Base-by-base conservation (phyloP, 2,329 filamentous ascomycete genomes). In the Aphanocladium album region DNA sequence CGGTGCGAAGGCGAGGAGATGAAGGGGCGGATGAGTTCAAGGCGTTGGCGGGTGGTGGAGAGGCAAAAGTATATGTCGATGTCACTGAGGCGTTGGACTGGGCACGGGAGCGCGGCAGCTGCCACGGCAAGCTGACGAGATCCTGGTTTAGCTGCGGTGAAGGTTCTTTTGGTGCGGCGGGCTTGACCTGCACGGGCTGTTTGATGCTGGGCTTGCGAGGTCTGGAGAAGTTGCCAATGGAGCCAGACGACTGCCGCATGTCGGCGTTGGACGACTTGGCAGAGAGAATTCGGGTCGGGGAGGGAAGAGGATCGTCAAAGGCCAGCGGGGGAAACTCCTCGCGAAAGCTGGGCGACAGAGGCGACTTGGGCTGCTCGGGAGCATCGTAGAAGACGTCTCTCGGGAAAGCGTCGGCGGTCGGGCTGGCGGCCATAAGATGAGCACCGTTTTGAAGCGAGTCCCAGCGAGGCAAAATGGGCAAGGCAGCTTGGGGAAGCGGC, bases 201-300 rank as follows among this genome's bases (percentile, higher is more conserved):
- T 76, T 77, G 62, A 82, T 75, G 68, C 83, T 85, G 43, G 76
- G 73, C 63, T 83, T 83, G 61, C 83, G 76, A 46, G 83, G 83
- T 43, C 83, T 77, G n/a, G 83, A 86, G 69, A 86, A 86, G 70
- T 86, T 86, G 66, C 80, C 79, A 50, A 83, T 74, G 50, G 70
- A 68, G 64, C 74, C 72, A 57, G 68, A 70, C 52, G 76, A 73
- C 54, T 72, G 68, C 71, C 77, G 70, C 62, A 73, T 64, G 60
- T 76, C 73, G 49, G 68, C 60, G 41, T 69, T 65, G 46, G 72
- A 73, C 50, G 71, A 69, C 60, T 74, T 72, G 37, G 69, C 64
- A 49, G 62, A 68, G 57, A 74, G 59, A 11, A 68, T 64, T 49
- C 68, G 68, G 60, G 66, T 69, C 53, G 73, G 71, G 55, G 69